A percentile compares a stretch with the other conserved stretches of the same genome.
Conservation (phyloP, 2,329 filamentous ascomycete species). For the Coniochaeta sp. region DNA sequence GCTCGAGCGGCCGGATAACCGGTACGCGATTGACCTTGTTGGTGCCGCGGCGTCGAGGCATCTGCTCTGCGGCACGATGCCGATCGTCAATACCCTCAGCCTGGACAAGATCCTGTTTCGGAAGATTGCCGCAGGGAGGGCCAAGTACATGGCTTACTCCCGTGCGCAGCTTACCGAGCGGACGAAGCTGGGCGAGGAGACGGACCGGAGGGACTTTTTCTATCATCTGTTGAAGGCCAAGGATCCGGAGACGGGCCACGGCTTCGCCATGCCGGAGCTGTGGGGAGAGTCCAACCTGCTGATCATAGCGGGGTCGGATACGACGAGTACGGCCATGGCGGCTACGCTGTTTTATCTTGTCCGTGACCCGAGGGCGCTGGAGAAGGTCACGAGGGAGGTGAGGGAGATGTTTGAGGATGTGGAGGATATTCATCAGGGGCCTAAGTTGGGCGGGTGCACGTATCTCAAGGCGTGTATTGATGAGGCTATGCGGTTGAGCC, state of each 20-base stretch:
- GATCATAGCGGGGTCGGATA: slow-evolving; percentile 66
- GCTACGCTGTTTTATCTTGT: slow-evolving; percentile 56
- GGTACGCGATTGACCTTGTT: slow-evolving; percentile 60
- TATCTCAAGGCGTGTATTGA: slow-evolving; percentile 59
- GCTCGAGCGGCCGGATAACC: slow-evolving; percentile 51
- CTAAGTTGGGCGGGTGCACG: slow-evolving; percentile 38
- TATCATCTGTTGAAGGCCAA: slow-evolving; percentile 65
- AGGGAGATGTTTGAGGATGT: slow-evolving; percentile 40
- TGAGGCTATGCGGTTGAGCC: slow-evolving; percentile 56
- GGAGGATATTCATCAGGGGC: slow-evolving; percentile 48
- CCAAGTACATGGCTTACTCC: slow-evolving; percentile 65
- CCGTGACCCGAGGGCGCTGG: slow-evolving; percentile 39
- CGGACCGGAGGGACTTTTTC: slow-evolving; percentile 67
- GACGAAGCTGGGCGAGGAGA: slow-evolving; percentile 57
- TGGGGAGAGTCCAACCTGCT: slow-evolving; percentile 66
- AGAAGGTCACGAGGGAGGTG: slow-evolving; percentile 41
- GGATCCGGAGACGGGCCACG: slow-evolving; percentile 62
- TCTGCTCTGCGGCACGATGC: slow-evolving; percentile 66
- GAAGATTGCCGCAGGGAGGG: slow-evolving; percentile 57
- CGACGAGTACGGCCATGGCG: slow-evolving; percentile 61
- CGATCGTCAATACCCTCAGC: slow-evolving; percentile 56
- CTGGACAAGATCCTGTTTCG: slow-evolving; percentile 63
- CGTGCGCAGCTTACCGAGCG: slow-evolving; percentile 59
- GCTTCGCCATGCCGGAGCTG: slow-evolving; percentile 57
- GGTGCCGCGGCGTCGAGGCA: slow-evolving; percentile 61